phyloP scores from a whole-genome alignment of 2,329 filamentous ascomycete genomes.

The Paecilomyces sp. region DNA sequence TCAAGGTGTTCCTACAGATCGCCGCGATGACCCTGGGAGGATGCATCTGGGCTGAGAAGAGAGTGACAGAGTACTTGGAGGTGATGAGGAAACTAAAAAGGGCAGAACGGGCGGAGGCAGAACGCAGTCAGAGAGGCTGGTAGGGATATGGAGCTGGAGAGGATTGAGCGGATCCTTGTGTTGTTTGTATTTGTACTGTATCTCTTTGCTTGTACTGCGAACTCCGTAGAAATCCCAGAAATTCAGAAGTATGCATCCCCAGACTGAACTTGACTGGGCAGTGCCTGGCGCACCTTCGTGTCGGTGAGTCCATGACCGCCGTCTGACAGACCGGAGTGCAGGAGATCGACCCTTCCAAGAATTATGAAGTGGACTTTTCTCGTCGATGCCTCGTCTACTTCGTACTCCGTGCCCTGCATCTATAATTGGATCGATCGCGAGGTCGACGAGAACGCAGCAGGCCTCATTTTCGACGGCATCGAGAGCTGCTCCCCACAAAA shows the following conservation, averaged over 20 bases:
- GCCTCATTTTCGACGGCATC: neutral
- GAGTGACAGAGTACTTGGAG: conserved; percentile 41
- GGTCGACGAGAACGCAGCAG: neutral
- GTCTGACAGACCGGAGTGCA: neutral
- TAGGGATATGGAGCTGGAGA: neutral
- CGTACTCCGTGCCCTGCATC: neutral
- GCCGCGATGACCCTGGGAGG: conserved; percentile 42
- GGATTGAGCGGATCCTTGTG: neutral
- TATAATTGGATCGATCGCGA: neutral
- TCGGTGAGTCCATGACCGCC: neutral
- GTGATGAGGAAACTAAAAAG: conserved; percentile 32
- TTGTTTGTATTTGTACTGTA: neutral
- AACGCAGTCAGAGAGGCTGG: conserved; percentile 4
- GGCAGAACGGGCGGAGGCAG: conserved; percentile 29
- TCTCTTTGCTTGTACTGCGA: neutral
- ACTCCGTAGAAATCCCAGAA: neutral
- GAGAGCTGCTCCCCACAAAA: neutral
- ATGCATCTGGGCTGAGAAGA: conserved; percentile 41
- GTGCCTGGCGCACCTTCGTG: neutral
- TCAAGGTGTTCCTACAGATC: conserved; percentile 44
- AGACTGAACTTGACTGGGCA: neutral
- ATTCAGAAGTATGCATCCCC: neutral
- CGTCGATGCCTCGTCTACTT: neutral
- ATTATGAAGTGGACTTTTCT: neutral
- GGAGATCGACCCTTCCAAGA: neutral